phyloP scores from a whole-genome alignment of 2,329 filamentous ascomycete species.

The Elsinoe arachidis region DNA sequence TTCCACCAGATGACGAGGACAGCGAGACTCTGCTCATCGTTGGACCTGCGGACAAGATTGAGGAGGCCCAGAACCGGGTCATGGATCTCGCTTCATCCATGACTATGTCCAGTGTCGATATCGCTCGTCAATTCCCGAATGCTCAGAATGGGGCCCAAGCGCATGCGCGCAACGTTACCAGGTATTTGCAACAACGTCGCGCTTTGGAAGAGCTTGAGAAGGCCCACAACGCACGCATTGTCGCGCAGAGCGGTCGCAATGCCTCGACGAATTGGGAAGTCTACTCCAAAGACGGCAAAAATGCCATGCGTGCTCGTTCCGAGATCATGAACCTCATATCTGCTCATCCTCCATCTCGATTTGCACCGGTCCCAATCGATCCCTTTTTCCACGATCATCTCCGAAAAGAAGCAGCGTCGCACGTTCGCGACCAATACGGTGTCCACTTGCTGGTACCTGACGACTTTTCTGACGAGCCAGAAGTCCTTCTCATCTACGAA shows the following conservation, averaged over 20 bases:
- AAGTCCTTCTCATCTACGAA: conserved; percentile 67
- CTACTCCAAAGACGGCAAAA: conserved; percentile 79
- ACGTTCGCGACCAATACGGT: conserved; percentile 59
- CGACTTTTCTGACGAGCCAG: conserved; percentile 47
- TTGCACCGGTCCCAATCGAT: conserved; percentile 60
- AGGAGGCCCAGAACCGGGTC: conserved; percentile 68
- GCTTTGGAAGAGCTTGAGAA: conserved; percentile 77
- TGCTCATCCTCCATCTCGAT: conserved; percentile 63
- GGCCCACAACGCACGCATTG: conserved; percentile 75
- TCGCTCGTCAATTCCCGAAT: conserved; percentile 68
- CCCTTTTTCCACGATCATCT: conserved; percentile 72
- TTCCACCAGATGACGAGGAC: conserved; percentile 67
- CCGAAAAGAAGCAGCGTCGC: conserved; percentile 53
- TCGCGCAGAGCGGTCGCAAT: conserved; percentile 62
- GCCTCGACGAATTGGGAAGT: conserved; percentile 76
- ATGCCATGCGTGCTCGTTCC: conserved; percentile 63
- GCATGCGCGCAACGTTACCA: conserved; percentile 78
- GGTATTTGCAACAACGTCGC: conserved; percentile 74
- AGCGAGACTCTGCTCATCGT: conserved; percentile 79
- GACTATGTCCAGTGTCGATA: conserved; percentile 74
- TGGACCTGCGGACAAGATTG: conserved; percentile 65
- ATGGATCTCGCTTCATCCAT: conserved; percentile 84
- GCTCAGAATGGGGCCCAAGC: conserved; percentile 62
- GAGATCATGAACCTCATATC: conserved; percentile 67
- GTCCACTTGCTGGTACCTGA: conserved; percentile 68